These are phyloP conservation scores for Haberlea rhodopensis DNA, from an alignment of 257 asterid species.

Conservation along the genomic window DNA sequence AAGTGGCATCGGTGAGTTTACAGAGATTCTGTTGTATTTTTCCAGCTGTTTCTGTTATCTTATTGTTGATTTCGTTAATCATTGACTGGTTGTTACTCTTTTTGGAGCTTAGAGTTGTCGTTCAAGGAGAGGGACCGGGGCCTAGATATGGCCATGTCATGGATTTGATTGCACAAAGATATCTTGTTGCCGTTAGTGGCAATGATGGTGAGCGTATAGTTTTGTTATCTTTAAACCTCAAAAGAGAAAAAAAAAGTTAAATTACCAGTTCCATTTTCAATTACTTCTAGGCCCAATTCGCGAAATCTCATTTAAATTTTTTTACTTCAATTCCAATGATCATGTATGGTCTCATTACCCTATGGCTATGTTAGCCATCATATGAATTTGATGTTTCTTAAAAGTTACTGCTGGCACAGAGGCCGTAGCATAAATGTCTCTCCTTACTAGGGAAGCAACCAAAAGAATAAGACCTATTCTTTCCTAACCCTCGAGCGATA, in stretches of 20 bases:
- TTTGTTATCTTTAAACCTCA: constrained; percentile 10
- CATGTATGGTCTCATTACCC: not conserved
- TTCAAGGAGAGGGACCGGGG: constrained; percentile 98
- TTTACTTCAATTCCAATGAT: not conserved
- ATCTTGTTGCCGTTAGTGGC: constrained; percentile 88
- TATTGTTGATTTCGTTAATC: constrained; percentile 24
- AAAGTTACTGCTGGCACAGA: no score
- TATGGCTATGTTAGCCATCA: constrained; percentile 7
- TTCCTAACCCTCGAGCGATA: not conserved
- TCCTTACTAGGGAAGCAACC: no score
- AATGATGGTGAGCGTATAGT: constrained; percentile 71
- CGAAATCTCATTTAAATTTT: constrained; percentile 9
- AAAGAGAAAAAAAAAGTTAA: constrained; percentile 2
- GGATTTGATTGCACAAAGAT: constrained; percentile 98
- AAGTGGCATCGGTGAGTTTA: constrained; percentile 93
- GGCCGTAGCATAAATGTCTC: no score
- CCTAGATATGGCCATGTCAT: constrained; percentile 97
- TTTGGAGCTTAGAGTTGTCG: constrained; percentile 69
- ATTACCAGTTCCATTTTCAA: constrained; percentile 12
- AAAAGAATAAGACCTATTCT: no score
- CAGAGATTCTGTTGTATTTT: constrained; percentile 20
- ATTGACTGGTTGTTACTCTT: constrained; percentile 29
- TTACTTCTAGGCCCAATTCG: constrained; percentile 2
- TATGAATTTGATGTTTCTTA: constrained; percentile 3
- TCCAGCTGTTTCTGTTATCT: constrained; percentile 1